Base-by-base conservation (phyloP, 495 filamentous ascomycete genomes). In the Aspergillus homomorphus region DNA sequence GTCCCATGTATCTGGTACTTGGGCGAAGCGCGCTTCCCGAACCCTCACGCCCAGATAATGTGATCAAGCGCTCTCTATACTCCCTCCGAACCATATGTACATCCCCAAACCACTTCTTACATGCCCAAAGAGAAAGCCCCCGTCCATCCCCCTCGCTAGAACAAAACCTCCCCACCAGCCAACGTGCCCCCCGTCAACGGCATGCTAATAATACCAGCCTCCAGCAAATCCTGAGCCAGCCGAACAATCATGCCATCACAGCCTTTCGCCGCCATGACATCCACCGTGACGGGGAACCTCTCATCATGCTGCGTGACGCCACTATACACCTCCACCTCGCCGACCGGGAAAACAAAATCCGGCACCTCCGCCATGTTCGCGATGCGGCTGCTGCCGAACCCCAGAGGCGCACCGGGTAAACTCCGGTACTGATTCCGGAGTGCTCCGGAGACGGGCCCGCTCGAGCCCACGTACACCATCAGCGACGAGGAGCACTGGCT, bases 211-310 rank as follows among this genome's bases (percentile, higher is more conserved):
- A 50, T 50, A 5, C 46, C 46, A 1, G 46, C 46, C 22, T 50
- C 22, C 22, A 50, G 21, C 67, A 59, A n/a, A 43, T 59, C 57
- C 33, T 59, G 52, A 2, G 53, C 44, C 4, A 59, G 42, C 12
- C 48, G 46, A 12, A 59, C 33, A 2, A 60, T 24, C 52, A 60
- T 51, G 30, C 48, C 45, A 56, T 63, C 61, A 33, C 61, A 63
- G 1, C 61, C 61, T n/a, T 56, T 48, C 0, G 61, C 52, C 6
- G 53, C 56, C 18, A 59, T 46, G 5, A 63, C 18, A 52, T 59
- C 61, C 7, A 63, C 42, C 1, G 52, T 44, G 0, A 63, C 61
- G 24, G 61, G 61, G 3, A 59, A 45, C 22, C 23, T 46, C 28
- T 62, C 60, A 1, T 26, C 23, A 9, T 55, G 55, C 0, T 51